Percentiles rank a stretch among this genome's conserved stretches.
Evolutionary conservation across 1,284 basidiomycete genomes (phyloP).

Genomic region (Athelia psychrophila): DNA sequence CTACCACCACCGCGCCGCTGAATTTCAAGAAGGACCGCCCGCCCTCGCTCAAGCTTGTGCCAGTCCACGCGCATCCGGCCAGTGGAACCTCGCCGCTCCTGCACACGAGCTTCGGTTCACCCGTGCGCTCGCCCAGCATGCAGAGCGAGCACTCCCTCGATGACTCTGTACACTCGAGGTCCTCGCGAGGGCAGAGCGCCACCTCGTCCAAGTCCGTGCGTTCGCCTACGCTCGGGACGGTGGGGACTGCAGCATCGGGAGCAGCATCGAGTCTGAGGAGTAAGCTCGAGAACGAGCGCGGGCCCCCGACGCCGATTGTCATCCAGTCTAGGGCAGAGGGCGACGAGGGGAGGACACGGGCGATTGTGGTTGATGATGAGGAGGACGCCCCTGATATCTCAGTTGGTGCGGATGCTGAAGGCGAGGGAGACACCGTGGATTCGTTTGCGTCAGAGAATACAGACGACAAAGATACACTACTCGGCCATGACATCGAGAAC

Average conservation of each 20-base stretch:
- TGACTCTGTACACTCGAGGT: constrained; percentile 1
- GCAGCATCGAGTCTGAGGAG: constrained; percentile 33
- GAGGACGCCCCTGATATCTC: not conserved
- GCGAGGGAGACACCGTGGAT: no score
- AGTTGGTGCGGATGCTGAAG: no score
- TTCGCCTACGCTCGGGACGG: not conserved
- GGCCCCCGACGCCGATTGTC: constrained; percentile 3
- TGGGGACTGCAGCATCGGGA: constrained; percentile 13
- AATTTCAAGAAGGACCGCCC: constrained; percentile 14
- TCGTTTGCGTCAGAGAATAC: no score
- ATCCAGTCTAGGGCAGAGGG: constrained; percentile 18
- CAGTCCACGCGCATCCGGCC: not conserved
- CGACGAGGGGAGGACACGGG: constrained; percentile 11
- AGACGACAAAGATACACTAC: no score
- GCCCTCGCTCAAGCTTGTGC: constrained; percentile 16
- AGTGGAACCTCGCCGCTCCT: constrained; percentile 43
- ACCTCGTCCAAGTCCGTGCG: not conserved
- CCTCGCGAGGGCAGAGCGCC: not conserved
- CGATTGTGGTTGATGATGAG: not conserved
- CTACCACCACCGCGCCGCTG: not conserved
- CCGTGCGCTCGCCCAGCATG: constrained; percentile 34
- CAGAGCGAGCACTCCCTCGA: constrained; percentile 2
- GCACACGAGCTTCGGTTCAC: constrained; percentile 52
- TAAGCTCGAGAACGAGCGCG: constrained; percentile 30
- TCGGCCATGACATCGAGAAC: not conserved